A percentile compares a stretch with the other conserved stretches of the same genome.
Evolutionary conservation across 2,329 filamentous ascomycete genomes (phyloP).

Genomic region (Botrytis byssoidea): DNA sequence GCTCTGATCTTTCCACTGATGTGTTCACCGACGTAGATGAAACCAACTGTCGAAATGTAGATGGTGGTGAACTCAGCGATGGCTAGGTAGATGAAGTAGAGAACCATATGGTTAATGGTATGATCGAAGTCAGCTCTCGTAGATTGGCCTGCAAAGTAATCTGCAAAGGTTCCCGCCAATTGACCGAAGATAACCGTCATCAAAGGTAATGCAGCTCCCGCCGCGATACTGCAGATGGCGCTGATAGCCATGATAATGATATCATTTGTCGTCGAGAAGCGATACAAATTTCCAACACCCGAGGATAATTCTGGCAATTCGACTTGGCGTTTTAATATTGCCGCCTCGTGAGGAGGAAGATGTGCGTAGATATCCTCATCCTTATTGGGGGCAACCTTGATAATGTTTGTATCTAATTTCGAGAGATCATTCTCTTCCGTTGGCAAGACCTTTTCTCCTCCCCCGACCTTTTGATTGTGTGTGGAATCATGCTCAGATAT

Average conservation of each 20-base stretch:
- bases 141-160: constrained; percentile 50
- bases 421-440: constrained; percentile 58
- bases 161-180: constrained; percentile 68
- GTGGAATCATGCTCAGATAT: constrained; percentile 28
- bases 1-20: constrained; percentile 76
- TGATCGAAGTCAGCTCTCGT: constrained; percentile 56
- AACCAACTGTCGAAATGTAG: constrained; percentile 81
- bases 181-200: constrained; percentile 69
- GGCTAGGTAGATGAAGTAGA: constrained; percentile 85
- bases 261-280: constrained; percentile 55
- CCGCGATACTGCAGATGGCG: constrained; percentile 53
- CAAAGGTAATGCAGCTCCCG: constrained; percentile 58
- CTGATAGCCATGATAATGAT: constrained; percentile 51
- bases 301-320: constrained; percentile 62
- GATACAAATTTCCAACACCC: constrained; percentile 58
- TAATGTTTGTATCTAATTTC: constrained; percentile 37
- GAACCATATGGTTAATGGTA: constrained; percentile 60
- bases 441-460: constrained; percentile 57
- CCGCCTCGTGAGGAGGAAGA: constrained; percentile 63
- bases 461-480: constrained; percentile 33
- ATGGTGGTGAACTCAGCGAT: constrained; percentile 76
- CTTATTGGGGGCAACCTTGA: constrained; percentile 36
- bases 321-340: constrained; percentile 67
- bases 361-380: constrained; percentile 58
- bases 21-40: constrained; percentile 84